Evolutionary conservation across 768 basidiomycete species (phyloP), one percentile per base, ranked within the genome.

Genomic region (Mycena kentingensis): DNA sequence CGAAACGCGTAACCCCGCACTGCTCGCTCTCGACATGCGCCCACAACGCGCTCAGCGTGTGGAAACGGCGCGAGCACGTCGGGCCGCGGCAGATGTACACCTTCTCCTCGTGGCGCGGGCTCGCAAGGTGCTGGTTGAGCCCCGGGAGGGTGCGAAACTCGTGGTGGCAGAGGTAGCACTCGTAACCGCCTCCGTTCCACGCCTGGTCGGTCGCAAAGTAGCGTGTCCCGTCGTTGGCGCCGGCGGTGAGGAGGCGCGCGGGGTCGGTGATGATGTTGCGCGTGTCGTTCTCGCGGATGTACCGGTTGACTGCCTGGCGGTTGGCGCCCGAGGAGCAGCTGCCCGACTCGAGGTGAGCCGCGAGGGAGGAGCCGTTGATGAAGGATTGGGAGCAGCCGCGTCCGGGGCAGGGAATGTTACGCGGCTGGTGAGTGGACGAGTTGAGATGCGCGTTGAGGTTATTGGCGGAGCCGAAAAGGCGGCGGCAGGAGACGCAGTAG

Each of bases 11-110:
- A 19, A 87, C 77, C 0, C 80, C 81, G 63, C 87, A 88, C 24
- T 55, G 67, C 57, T 78, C 80, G 61, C 81, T 83, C 71, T 88
- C 85, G 27, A 88, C 75, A 63, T 88, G 85, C 67, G 83, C 80
- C 37, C 77, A 78, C 47, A 88, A 65, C 4, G 62, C 83, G 49
- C 85, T 86, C 27, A 88, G 73, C 13, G 81, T 76, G 6, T 46
- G 55, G 61, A 84, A 87, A 27, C 66, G 63, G 21, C 43, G 26
- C 2, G 48, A 60, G 60, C 87, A 88, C 11, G 65, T 67, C 6
- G 49, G 54, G 37, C 74, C 63, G 3, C 82, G 83, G 67, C 87
- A 88, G 3, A 75, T 58, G 60, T 83, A 87, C 2, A 77, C 70
- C 63, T 71, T 74, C 1, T 76, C 72, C 56, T 76, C 65, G 61